A percentile compares a stretch with the other conserved stretches of the same genome.
phyloP scores from a whole-genome alignment of 2,329 filamentous ascomycete species.

The Exophiala alcalophila region DNA sequence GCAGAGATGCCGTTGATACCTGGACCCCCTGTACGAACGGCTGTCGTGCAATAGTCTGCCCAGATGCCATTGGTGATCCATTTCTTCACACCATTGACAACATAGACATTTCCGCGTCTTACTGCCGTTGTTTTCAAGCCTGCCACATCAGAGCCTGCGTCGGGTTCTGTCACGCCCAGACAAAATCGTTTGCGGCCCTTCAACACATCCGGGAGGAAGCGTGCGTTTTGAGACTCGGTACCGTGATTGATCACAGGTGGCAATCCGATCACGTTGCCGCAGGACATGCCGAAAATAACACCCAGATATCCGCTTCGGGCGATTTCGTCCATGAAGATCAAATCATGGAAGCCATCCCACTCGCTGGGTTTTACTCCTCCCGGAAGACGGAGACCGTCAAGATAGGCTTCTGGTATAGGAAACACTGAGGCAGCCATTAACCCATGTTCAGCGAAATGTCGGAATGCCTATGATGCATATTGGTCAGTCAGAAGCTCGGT shows the following conservation, averaged over 20 bases:
- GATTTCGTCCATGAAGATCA: constrained; percentile 39
- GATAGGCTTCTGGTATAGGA: constrained; percentile 1
- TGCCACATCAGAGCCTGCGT: constrained; percentile 63
- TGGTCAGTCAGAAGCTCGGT: background rate
- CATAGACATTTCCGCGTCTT: constrained; percentile 39
- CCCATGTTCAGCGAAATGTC: constrained; percentile 3
- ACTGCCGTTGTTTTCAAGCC: constrained; percentile 60
- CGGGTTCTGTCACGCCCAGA: constrained; percentile 54
- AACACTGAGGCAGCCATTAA: constrained; percentile 16
- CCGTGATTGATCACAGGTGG: constrained; percentile 35
- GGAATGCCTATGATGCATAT: too few species aligned
- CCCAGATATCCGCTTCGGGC: constrained; percentile 36
- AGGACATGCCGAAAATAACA: constrained; percentile 33
- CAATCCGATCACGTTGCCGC: constrained; percentile 35
- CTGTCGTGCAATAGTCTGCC: constrained; percentile 94
- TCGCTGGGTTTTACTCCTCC: constrained; percentile 32
- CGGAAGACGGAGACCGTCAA: constrained; percentile 22
- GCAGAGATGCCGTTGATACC: constrained; percentile 81
- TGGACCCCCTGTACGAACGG: constrained; percentile 67
- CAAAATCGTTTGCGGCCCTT: constrained; percentile 57
- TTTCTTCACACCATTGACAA: constrained; percentile 91
- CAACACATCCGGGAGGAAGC: constrained; percentile 58
- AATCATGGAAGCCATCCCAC: constrained; percentile 39
- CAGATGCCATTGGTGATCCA: constrained; percentile 99
- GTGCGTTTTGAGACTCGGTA: constrained; percentile 33